Percentiles rank a stretch among this genome's conserved stretches.
phyloP scores from a whole-genome alignment of 148 eudicot species.

The Limonium bicolor region DNA sequence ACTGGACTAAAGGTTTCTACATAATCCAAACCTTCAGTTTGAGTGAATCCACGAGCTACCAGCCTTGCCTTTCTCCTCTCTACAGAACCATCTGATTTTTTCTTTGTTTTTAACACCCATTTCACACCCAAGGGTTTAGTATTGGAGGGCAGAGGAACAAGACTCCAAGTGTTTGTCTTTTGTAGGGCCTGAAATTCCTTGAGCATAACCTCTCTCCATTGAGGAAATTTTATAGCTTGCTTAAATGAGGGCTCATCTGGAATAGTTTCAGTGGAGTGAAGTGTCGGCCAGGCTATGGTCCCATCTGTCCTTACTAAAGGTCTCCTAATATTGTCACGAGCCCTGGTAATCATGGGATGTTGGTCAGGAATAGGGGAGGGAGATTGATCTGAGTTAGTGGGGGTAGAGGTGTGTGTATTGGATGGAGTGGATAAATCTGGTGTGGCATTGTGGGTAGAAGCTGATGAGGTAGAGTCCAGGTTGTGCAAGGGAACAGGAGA shows the following conservation, averaged over 20 bases:
- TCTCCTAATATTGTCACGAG: not conserved
- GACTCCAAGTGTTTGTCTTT: not conserved
- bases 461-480: no score
- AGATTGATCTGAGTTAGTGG: no score
- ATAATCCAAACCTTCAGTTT: not conserved
- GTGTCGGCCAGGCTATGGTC: not conserved
- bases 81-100: not conserved
- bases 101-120: not conserved
- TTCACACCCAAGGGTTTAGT: not conserved
- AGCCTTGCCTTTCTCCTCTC: not conserved
- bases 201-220: not conserved
- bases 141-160: not conserved
- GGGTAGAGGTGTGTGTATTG: no score
- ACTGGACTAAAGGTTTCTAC: not conserved
- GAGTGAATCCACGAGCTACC: not conserved
- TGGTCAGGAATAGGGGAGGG: not conserved
- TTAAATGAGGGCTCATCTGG: not conserved
- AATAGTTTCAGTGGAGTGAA: not conserved
- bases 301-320: not conserved
- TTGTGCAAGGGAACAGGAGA: no score
- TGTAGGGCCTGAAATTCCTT: not conserved
- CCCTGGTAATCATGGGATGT: not conserved
- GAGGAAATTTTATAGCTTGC: not conserved
- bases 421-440: no score
- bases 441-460: no score